Base-by-base conservation (phyloP, 139 green algal species). In the Chlamydomonas eustigma region DNA sequence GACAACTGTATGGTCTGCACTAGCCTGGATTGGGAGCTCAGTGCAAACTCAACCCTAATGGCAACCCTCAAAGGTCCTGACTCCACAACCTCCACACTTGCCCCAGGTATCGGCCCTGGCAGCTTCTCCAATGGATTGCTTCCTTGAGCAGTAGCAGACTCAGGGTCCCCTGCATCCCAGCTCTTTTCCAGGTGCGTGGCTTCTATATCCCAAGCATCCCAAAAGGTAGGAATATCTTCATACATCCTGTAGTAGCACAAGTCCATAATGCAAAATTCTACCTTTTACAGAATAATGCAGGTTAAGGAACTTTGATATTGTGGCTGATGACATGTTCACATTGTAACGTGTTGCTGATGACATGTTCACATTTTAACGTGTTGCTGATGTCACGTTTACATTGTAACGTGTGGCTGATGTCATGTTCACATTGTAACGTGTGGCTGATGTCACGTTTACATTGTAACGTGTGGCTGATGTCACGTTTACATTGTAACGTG, bases 141-240 rank as follows among this genome's bases (percentile, higher is more conserved):
- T 58, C 44, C 44, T 58, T 58, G 44, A 58, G n/a, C n/a, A n/a
- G n/a, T 18, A 58, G 12, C 44, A 58, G 18, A 58, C 44, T 58
- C 18, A 18, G 44, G 44, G 44, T 58, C 44, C 36, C 71, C 71
- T 50, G 71, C 71, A 64, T 51, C 68, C 37, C 66, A 71, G 38
- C 68, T 39, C 63, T 83, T 81, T 70, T 84, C 79, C 63, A 84
- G 75, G 35, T 84, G 74, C 69, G 78, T 80, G 22, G 80, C 31
- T 75, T 84, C 79, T 2, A 84, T 64, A 44, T 84, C 79, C 79
- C 79, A 84, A 0, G 79, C 79, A 71, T 84, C 79, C 79, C 79
- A 84, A 37, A 81, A 84, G 25, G 58, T 70, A 28, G 58, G 58
- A 6, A 70, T 70, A 28, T 70, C 58, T 28, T 70, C 58, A 70